phyloP scores from a whole-genome alignment of 2,329 filamentous ascomycete species.

The Thielaviopsis populi region DNA sequence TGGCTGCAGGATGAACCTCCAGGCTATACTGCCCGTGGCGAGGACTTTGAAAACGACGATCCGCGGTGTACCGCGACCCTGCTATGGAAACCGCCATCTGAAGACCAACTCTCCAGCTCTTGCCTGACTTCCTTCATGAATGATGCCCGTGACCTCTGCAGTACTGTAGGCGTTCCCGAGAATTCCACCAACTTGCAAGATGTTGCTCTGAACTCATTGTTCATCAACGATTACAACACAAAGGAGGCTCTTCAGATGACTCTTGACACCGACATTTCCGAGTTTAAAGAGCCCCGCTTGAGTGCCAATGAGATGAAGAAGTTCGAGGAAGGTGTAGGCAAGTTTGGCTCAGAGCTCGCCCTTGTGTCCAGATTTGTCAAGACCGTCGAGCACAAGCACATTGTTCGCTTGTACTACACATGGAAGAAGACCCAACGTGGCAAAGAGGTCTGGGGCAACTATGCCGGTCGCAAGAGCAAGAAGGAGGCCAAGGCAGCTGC shows the following conservation, averaged over 20 bases:
- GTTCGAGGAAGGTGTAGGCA: constrained; percentile 81
- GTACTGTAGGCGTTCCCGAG: constrained; percentile 53
- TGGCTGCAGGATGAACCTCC: constrained; percentile 86
- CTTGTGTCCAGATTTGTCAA: constrained; percentile 74
- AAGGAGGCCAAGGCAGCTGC: constrained; percentile 67
- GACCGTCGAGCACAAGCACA: constrained; percentile 54
- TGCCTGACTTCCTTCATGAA: constrained; percentile 65
- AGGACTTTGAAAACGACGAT: constrained; percentile 58
- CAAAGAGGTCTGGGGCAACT: constrained; percentile 78
- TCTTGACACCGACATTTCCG: constrained; percentile 49
- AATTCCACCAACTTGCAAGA: constrained; percentile 78
- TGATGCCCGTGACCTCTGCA: constrained; percentile 48
- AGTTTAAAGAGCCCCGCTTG: constrained; percentile 73
- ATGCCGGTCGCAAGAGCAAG: constrained; percentile 73
- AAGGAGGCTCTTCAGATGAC: constrained; percentile 57
- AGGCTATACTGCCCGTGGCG: constrained; percentile 73
- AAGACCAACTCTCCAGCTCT: constrained; percentile 34
- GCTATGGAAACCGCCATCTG: constrained; percentile 61
- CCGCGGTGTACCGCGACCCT: constrained; percentile 59
- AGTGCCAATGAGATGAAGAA: constrained; percentile 66
- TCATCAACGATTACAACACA: constrained; percentile 54
- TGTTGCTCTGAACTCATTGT: constrained; percentile 61
- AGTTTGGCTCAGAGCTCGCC: constrained; percentile 81
- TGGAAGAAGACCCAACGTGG: constrained; percentile 93
- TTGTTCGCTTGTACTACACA: constrained; percentile 89